Evolutionary conservation across 495 filamentous ascomycete species (phyloP).

Genomic region (Daldinia vernicosa): DNA sequence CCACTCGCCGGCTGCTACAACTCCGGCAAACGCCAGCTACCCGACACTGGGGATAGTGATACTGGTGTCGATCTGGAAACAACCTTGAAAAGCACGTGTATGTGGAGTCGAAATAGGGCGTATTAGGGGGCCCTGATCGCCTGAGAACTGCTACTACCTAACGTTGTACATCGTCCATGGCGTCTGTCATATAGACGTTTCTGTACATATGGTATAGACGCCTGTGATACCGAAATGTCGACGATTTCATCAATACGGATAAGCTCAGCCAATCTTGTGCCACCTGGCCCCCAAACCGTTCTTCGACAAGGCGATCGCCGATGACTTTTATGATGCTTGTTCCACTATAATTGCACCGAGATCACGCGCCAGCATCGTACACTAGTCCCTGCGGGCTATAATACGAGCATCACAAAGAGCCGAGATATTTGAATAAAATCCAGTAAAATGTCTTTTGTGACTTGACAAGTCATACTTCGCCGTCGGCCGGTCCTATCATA

Average conservation of each 20-base stretch:
- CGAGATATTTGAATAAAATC: conserved; percentile 12
- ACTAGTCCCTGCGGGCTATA: neutral
- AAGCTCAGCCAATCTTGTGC: neutral
- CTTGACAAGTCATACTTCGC: conserved; percentile 21
- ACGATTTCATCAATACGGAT: conserved; percentile 11
- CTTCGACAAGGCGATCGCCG: conserved; percentile 11
- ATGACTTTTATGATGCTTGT: conserved; percentile 7
- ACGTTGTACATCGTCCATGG: conserved; percentile 10
- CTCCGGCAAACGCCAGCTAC: conserved; percentile 12
- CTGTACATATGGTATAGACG: conserved; percentile 29
- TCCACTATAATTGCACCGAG: conserved; percentile 20
- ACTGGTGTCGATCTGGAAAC: neutral
- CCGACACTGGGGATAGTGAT: conserved; percentile 10
- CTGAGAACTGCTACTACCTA: conserved; percentile 12
- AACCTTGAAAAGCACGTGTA: conserved; percentile 30
- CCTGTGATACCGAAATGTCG: conserved; percentile 20
- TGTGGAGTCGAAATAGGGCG: conserved; percentile 6
- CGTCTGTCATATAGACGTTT: conserved; percentile 7
- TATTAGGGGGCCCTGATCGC: neutral
- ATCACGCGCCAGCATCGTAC: conserved; percentile 31
- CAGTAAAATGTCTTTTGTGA: neutral
- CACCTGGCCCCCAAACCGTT: neutral
- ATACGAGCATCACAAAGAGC: conserved; percentile 10
- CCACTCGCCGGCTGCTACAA: neutral
- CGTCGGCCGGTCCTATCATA: conserved; percentile 13